Evolutionary conservation across 805 yeast species (phyloP).

Genomic region (Candida maesae): DNA sequence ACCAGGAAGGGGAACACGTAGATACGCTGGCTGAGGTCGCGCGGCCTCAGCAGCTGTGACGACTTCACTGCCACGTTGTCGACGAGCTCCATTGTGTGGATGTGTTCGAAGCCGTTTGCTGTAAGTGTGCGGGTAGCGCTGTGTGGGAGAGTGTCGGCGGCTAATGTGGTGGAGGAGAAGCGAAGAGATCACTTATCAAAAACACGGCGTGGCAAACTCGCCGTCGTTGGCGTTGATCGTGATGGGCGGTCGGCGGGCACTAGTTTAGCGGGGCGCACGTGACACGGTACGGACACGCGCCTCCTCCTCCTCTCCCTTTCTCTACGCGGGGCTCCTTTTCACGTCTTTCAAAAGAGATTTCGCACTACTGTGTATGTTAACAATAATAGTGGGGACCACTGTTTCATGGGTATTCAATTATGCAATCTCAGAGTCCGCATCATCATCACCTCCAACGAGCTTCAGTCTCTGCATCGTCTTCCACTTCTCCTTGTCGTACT

Average conservation of each 20-base stretch:
- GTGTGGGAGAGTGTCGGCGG: not conserved
- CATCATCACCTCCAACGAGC: constrained; percentile 9
- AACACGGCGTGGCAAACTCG: not conserved
- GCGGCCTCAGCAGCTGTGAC: constrained; percentile 73
- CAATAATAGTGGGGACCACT: too few species aligned
- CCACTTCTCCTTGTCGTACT: constrained; percentile 67
- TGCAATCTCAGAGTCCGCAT: too few species aligned
- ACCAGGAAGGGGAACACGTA: constrained; percentile 80
- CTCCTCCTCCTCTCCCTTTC: too few species aligned
- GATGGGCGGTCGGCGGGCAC: too few species aligned
- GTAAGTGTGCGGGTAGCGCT: too few species aligned
- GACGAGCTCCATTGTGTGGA: constrained; percentile 40
- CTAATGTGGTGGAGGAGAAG: not conserved
- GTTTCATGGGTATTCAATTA: too few species aligned
- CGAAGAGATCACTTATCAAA: constrained; percentile 1
- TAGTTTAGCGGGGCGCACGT: too few species aligned
- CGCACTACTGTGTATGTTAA: too few species aligned
- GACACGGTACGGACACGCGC: not conserved
- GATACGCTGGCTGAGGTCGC: constrained; percentile 57
- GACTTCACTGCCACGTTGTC: constrained; percentile 67
- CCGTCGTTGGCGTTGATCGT: too few species aligned
- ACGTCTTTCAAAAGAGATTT: too few species aligned
- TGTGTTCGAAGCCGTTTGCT: too few species aligned
- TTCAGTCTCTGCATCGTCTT: constrained; percentile 42
- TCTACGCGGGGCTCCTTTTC: too few species aligned